Evolutionary conservation across 805 yeast species (phyloP).

Genomic region (Myxozyma geophila): DNA sequence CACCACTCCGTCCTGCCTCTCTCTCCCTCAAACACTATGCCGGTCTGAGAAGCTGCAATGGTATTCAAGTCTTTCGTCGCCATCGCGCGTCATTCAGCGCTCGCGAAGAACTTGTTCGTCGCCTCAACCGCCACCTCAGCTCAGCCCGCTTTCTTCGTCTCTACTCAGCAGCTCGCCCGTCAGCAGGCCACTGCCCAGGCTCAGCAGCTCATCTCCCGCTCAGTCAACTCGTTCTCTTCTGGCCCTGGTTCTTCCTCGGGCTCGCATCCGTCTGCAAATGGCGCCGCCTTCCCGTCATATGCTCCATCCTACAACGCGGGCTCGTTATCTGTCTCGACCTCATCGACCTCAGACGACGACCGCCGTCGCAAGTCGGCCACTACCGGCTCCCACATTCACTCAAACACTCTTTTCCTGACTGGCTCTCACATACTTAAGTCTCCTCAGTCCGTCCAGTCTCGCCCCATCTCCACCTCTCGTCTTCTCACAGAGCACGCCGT

Average conservation of each 20-base stretch:
- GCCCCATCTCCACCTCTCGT: constrained; percentile 4
- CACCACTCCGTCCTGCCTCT: constrained; percentile 6
- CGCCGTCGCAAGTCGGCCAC: constrained; percentile 13
- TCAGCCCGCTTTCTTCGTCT: constrained; percentile 48
- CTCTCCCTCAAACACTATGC: constrained; percentile 1
- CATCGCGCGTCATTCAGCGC: constrained; percentile 47
- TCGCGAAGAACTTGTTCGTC: constrained; percentile 48
- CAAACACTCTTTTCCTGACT: not conserved
- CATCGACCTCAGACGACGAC: constrained; percentile 34
- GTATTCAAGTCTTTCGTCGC: constrained; percentile 47
- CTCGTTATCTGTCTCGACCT: constrained; percentile 23
- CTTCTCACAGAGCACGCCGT: constrained; percentile 3
- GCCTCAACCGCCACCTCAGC: constrained; percentile 42
- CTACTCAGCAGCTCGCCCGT: constrained; percentile 49
- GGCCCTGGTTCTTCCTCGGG: constrained; percentile 24
- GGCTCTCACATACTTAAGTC: not conserved
- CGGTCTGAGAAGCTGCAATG: constrained; percentile 37
- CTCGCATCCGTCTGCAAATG: constrained; percentile 31
- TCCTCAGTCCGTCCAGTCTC: not conserved
- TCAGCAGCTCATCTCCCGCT: constrained; percentile 36
- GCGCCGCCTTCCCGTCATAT: constrained; percentile 33
- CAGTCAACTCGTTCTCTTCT: constrained; percentile 26
- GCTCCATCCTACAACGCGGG: constrained; percentile 23
- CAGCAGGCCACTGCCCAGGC: constrained; percentile 44
- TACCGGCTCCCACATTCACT: constrained; percentile 1